phyloP scores from a whole-genome alignment of 2,329 filamentous ascomycete species.

The Talaromyces albobiverticillius region DNA sequence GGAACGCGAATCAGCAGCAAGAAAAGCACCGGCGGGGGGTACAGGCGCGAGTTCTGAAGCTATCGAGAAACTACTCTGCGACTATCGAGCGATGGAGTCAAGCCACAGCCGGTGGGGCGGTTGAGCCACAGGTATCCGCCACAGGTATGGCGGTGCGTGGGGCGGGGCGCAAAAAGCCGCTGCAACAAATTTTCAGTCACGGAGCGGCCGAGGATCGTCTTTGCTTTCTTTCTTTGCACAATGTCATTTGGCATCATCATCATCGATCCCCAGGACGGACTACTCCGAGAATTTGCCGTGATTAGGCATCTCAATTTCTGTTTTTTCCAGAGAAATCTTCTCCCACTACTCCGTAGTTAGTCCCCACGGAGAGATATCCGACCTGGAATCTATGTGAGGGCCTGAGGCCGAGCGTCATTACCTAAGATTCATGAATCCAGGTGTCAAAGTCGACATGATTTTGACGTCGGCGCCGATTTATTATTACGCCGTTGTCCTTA shows the following conservation, averaged over 20 bases:
- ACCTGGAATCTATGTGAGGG: no score
- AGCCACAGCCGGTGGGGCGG: slow-evolving; percentile 11
- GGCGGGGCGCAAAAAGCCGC: background rate
- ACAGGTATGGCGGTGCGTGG: slow-evolving; percentile 16
- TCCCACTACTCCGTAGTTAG: no score
- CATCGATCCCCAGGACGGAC: background rate
- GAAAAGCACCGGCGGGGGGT: background rate
- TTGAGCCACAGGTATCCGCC: slow-evolving; percentile 14
- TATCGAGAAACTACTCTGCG: slow-evolving; percentile 16
- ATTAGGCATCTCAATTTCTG: background rate
- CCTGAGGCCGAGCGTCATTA: background rate
- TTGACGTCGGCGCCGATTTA: no score
- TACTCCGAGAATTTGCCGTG: background rate
- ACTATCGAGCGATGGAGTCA: slow-evolving; percentile 13
- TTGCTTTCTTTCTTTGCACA: background rate
- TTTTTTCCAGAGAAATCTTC: no score
- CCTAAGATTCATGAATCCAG: background rate
- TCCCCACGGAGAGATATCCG: no score
- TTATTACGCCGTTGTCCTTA: no score
- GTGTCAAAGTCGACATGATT: no score
- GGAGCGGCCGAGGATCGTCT: slow-evolving; percentile 15
- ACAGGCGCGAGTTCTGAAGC: slow-evolving; percentile 14
- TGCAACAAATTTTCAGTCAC: background rate
- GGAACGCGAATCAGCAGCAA: slow-evolving; percentile 1
- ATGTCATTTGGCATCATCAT: background rate